Conservation (phyloP, 306 rosid genomes). For the Quercus dentata region DNA sequence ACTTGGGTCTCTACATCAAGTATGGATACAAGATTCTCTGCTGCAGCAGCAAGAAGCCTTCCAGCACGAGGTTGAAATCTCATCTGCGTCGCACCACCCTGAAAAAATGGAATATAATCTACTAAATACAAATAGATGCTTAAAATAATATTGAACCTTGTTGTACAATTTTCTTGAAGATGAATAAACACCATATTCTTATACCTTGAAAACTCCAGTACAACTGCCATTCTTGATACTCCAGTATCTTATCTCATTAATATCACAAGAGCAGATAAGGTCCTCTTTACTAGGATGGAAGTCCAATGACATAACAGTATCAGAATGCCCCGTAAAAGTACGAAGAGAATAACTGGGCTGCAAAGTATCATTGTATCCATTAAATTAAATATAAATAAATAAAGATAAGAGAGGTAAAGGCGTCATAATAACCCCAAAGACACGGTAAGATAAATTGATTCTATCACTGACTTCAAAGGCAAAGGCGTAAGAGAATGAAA, state of each 20-base stretch:
- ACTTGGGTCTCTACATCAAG: slow-evolving; percentile 58
- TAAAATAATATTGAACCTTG: not conserved
- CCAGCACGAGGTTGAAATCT: slow-evolving; percentile 84
- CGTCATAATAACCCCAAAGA: no score
- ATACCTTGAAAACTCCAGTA: slow-evolving; percentile 68
- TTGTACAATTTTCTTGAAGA: slow-evolving; percentile 12
- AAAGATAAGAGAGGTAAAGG: not conserved
- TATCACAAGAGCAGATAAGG: slow-evolving; percentile 76
- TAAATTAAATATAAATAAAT: not conserved
- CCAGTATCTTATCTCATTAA: slow-evolving; percentile 79
- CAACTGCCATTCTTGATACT: slow-evolving; percentile 65
- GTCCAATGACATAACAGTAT: slow-evolving; percentile 70
- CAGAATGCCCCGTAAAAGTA: slow-evolving; percentile 65
- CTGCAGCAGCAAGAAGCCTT: slow-evolving; percentile 68
- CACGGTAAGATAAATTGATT: not conserved
- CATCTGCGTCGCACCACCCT: slow-evolving; percentile 73
- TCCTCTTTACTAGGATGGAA: slow-evolving; percentile 75
- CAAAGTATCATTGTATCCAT: slow-evolving; percentile 24
- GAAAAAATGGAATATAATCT: slow-evolving; percentile 20
- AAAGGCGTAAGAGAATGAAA: not conserved
- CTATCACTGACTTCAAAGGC: not conserved
- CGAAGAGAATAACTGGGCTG: slow-evolving; percentile 75
- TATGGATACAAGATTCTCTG: slow-evolving; percentile 48
- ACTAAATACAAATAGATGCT: not conserved
- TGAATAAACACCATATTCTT: not conserved